These are phyloP conservation scores for Ostreobium quekettii DNA, from an alignment of 139 green algal genomes.

Conservation along the genomic window DNA sequence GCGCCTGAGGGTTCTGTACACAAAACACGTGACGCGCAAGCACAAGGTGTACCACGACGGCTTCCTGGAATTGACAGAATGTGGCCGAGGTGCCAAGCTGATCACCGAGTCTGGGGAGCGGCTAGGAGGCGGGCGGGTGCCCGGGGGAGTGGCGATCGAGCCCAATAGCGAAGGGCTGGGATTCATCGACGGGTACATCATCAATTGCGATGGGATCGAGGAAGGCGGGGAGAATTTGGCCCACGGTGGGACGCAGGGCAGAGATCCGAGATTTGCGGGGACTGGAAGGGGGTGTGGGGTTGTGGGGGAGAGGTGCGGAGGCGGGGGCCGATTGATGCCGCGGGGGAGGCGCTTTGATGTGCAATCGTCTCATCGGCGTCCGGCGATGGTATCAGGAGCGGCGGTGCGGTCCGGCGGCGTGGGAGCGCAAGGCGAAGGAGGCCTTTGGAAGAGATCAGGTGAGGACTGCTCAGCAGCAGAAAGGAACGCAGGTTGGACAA, in stretches of 20 bases:
- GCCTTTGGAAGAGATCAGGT: not conserved
- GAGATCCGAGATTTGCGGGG: not conserved
- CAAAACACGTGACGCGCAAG: constrained; percentile 14
- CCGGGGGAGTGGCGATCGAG: not conserved
- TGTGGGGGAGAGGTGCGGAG: not conserved
- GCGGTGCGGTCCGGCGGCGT: too few relatives aligned
- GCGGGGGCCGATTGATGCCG: not conserved
- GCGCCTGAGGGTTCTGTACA: constrained; percentile 15
- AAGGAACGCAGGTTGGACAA: not conserved
- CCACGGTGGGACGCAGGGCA: not conserved
- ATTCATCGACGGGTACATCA: constrained; percentile 14
- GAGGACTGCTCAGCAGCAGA: too few relatives aligned
- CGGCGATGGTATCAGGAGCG: too few relatives aligned
- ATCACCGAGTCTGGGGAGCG: not conserved
- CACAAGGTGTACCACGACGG: constrained; percentile 21
- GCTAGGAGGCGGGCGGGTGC: not conserved
- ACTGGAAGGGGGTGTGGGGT: not conserved
- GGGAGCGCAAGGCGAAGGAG: not conserved
- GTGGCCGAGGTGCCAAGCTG: constrained; percentile 1
- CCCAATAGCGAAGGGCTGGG: constrained; percentile 7
- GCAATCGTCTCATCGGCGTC: not conserved
- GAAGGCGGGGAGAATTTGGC: constrained; percentile 7
- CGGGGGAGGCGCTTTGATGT: not conserved
- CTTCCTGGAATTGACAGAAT: constrained; percentile 6
- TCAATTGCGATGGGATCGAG: constrained; percentile 16